Base-by-base conservation (phyloP, 2,329 filamentous ascomycete genomes). In the Penicillium italicum region DNA sequence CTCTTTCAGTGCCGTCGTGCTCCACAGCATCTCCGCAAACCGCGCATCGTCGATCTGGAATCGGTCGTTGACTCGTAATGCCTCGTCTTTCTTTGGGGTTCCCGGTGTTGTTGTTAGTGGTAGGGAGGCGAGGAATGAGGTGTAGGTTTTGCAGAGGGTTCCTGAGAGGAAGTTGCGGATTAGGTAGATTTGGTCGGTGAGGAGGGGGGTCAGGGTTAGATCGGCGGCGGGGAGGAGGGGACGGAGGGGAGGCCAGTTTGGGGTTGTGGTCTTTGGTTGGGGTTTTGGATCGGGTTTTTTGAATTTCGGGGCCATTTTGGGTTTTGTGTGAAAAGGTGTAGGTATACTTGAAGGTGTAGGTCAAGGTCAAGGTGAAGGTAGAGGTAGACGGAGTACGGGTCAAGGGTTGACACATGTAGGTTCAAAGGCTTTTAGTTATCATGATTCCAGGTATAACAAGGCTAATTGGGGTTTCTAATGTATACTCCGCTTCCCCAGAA, bases 51-150 rank as follows among this genome's bases (percentile, higher is more conserved):
- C 78, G 20, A 96, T 77, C 74, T 96, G 90, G 65, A 88, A 96
- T 11, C 93, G 85, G 70, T 97, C 93, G 70, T 97, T 97, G 44
- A 96, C 89, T 34, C 93, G 82, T 8, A 90, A 82, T 1, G 91
- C 91, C 53, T 94, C 87, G 45, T 89, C 90, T 58, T 85, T 86
- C 71, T 89, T 93, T 1, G 90, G 90, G 58, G 85, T 85, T 0
- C 85, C 85, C 0, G 90, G 90, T 0, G 90, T 96, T 1, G 90
- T 95, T 42, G 82, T 82, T 43, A 96, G 76, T 0, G 90, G 86
- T 3, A 96, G 75, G 0, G 81, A 82, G 10, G 82, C 79, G 0
- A 95, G 81, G 65, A 93, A 94, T 1, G 83, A 80, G 47, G 91
- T 82, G 70, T 93, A 95, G 54, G 81, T 84, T 63, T 85, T 86